Evolutionary conservation across 768 basidiomycete genomes (phyloP).

Genomic region (Boletales sp.): DNA sequence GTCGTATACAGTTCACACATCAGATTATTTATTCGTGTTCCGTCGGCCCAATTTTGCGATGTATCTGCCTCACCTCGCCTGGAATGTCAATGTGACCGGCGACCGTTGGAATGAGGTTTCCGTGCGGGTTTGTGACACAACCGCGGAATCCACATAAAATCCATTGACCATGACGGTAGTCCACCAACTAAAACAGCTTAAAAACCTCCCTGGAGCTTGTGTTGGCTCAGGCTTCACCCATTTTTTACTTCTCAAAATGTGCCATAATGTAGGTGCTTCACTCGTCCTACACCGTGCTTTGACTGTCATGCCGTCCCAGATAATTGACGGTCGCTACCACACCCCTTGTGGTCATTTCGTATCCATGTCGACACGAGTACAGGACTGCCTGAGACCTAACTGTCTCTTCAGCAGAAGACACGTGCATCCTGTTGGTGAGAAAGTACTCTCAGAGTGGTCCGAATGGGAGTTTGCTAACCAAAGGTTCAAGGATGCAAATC

Average conservation of each 20-base stretch:
- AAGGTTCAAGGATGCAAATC: conserved; percentile 48
- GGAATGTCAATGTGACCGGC: conserved; percentile 31
- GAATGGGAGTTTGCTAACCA: conserved; percentile 12
- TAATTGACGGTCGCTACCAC: conserved; percentile 75
- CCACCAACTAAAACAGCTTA: conserved; percentile 11
- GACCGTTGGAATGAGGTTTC: conserved; percentile 36
- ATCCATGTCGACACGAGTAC: conserved; percentile 62
- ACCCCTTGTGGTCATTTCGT: conserved; percentile 68
- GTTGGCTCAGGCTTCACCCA: conserved; percentile 12
- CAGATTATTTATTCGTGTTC: conserved; percentile 22
- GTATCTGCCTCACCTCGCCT: conserved; percentile 35
- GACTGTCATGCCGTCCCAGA: conserved; percentile 34
- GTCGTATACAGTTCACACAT: conserved; percentile 12
- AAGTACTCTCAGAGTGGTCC: background rate
- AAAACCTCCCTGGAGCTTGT: conserved; percentile 16
- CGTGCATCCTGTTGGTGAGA: conserved; percentile 49
- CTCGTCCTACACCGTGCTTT: background rate
- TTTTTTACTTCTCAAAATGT: conserved; percentile 44
- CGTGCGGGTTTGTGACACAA: conserved; percentile 36
- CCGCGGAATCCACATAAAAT: conserved; percentile 29
- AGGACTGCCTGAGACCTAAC: conserved; percentile 61
- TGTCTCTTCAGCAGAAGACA: conserved; percentile 74
- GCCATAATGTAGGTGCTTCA: conserved; percentile 59
- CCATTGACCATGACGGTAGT: conserved; percentile 14
- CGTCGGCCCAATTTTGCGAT: conserved; percentile 13